These are phyloP conservation scores for Perkinsus olseni DNA, from an alignment of 169 alveolate genomes.

Conservation along the genomic window DNA sequence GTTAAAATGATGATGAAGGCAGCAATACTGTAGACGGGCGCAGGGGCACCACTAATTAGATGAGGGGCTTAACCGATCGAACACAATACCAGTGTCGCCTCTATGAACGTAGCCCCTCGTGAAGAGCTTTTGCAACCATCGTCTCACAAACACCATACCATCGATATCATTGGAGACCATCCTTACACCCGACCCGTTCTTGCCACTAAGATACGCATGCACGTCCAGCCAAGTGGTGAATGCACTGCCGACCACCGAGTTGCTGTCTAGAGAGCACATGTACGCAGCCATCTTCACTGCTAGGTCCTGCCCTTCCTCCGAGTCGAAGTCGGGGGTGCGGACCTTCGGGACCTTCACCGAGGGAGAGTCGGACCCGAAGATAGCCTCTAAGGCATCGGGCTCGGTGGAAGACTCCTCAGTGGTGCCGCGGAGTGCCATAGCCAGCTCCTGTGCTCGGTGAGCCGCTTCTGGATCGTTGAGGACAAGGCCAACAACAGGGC, in stretches of 20 bases:
- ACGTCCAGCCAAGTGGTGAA: background rate
- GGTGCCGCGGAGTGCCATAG: background rate
- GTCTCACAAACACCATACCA: background rate
- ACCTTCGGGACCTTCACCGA: background rate
- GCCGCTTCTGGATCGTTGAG: background rate
- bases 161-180: background rate
- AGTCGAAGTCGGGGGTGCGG: background rate
- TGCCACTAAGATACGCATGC: background rate
- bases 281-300: background rate
- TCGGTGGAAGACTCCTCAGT: background rate
- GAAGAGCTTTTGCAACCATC: background rate
- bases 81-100: background rate
- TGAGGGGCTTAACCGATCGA: background rate
- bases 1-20: background rate
- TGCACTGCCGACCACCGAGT: background rate
- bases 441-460: background rate
- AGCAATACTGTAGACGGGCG: background rate
- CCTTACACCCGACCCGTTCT: background rate
- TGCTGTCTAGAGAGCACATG: background rate
- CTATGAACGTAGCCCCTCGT: background rate
- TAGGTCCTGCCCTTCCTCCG: background rate
- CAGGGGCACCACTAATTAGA: background rate
- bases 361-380: background rate
- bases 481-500: background rate
- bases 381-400: background rate